phyloP scores from a whole-genome alignment of 208 protist species.

The Trypanosomatidae sp. region DNA sequence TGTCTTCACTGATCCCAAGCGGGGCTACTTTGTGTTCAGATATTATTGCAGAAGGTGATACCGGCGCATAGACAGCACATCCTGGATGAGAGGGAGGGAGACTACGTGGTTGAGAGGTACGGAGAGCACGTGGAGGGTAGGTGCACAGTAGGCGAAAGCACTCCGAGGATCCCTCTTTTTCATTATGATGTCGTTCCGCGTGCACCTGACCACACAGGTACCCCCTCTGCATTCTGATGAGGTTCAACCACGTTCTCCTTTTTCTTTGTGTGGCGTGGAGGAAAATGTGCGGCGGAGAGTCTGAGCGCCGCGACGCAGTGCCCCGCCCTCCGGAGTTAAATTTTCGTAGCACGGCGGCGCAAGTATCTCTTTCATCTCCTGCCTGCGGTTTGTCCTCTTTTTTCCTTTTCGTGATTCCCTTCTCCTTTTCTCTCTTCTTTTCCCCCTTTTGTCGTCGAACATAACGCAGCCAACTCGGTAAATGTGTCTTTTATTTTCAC shows the following conservation, averaged over 20 bases:
- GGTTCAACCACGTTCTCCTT: neutral
- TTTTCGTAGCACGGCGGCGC: neutral
- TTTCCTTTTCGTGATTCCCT: constrained; percentile 4
- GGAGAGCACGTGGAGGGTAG: neutral
- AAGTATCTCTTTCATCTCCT: neutral
- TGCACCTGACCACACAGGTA: neutral
- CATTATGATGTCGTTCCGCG: neutral
- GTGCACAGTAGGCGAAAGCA: neutral
- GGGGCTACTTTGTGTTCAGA: neutral
- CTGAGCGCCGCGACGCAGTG: neutral
- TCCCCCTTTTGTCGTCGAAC: neutral
- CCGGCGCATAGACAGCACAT: constrained; percentile 1
- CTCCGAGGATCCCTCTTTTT: neutral
- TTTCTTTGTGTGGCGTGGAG: neutral
- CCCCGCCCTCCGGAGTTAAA: neutral
- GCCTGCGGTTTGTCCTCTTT: neutral
- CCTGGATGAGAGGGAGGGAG: neutral
- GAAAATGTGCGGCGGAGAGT: neutral
- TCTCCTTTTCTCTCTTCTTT: constrained; percentile 3
- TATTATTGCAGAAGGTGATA: constrained; percentile 4
- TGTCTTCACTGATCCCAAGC: neutral
- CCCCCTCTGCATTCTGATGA: neutral
- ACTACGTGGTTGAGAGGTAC: neutral
- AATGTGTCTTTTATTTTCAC: neutral
- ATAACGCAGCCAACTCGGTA: neutral